These are phyloP conservation scores for Durotheca rogersii DNA, from an alignment of 495 filamentous ascomycete species.

Conservation along the genomic window DNA sequence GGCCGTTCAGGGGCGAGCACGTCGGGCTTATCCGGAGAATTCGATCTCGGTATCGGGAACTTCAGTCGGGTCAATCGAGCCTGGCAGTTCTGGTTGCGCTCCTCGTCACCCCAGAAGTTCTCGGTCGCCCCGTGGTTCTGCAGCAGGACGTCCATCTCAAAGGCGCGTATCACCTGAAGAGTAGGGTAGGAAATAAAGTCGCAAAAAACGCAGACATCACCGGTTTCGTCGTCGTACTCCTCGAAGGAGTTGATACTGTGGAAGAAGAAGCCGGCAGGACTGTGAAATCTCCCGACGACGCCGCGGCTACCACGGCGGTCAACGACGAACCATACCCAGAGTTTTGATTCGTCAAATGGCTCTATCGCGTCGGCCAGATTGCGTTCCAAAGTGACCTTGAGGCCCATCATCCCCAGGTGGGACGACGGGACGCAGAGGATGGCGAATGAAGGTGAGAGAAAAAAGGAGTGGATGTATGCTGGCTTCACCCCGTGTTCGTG, in stretches of 20 bases:
- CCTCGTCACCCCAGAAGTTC: conserved; percentile 35
- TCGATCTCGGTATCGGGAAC: conserved; percentile 39
- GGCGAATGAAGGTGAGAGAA: conserved; percentile 63
- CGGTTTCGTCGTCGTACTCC: conserved; percentile 40
- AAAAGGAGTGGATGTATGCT: conserved; percentile 75
- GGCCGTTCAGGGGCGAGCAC: neutral
- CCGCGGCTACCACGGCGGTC: conserved; percentile 57
- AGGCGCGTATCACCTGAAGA: conserved; percentile 53
- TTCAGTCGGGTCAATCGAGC: conserved; percentile 48
- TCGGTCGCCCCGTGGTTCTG: conserved; percentile 34
- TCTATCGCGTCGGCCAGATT: conserved; percentile 60
- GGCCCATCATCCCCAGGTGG: conserved; percentile 48
- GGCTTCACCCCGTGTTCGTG: conserved; percentile 42
- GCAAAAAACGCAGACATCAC: conserved; percentile 53
- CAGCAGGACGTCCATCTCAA: conserved; percentile 63
- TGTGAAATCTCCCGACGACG: conserved; percentile 60
- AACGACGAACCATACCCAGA: conserved; percentile 67
- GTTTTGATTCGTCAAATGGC: conserved; percentile 49
- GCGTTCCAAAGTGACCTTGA: conserved; percentile 53
- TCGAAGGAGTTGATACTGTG: conserved; percentile 76
- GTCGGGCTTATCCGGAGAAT: neutral
- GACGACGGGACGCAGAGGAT: conserved; percentile 63
- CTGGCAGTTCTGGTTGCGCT: conserved; percentile 39
- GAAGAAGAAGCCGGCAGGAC: conserved; percentile 68
- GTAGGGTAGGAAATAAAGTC: conserved; percentile 59